Evolutionary conservation across 352 stramenopile genomes (phyloP).

Genomic region (Globisporangium okanoganense): DNA sequence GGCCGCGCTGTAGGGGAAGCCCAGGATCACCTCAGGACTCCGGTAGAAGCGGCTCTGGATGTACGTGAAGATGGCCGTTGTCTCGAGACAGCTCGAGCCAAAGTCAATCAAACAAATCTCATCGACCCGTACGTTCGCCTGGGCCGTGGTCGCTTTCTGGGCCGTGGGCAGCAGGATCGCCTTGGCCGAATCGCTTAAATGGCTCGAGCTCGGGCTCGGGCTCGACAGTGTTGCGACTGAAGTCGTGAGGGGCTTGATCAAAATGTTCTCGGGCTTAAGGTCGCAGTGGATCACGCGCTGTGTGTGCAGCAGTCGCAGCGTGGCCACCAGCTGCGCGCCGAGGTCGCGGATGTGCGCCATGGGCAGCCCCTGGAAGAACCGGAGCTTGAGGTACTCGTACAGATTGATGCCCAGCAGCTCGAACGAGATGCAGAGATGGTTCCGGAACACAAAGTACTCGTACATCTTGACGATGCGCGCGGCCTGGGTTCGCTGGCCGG

Average conservation of each 20-base stretch:
- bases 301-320: slow-evolving; percentile 69
- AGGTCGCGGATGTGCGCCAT: slow-evolving; percentile 87
- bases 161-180: background rate
- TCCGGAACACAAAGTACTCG: slow-evolving; percentile 92
- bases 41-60: slow-evolving; percentile 98
- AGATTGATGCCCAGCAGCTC: slow-evolving; percentile 95
- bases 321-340: slow-evolving; percentile 83
- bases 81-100: slow-evolving; percentile 92
- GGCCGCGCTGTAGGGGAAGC: slow-evolving; percentile 66
- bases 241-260: slow-evolving; percentile 24
- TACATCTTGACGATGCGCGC: slow-evolving; percentile 87
- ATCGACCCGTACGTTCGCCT: slow-evolving; percentile 16
- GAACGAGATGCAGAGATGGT: slow-evolving; percentile 97
- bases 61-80: slow-evolving; percentile 92
- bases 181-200: background rate
- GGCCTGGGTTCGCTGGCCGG: slow-evolving; percentile 13
- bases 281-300: slow-evolving; percentile 96
- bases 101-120: slow-evolving; percentile 95
- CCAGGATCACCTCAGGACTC: slow-evolving; percentile 96
- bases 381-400: slow-evolving; percentile 95
- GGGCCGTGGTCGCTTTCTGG: slow-evolving; percentile 74
- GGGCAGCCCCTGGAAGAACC: slow-evolving; percentile 94
- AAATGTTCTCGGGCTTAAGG: slow-evolving; percentile 98
- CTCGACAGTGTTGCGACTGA: background rate
- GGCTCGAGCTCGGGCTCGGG: too few species aligned